A percentile compares a stretch with the other conserved stretches of the same genome.
Conservation (phyloP, 306 rosid genomes). For the Corylus heterophylla region DNA sequence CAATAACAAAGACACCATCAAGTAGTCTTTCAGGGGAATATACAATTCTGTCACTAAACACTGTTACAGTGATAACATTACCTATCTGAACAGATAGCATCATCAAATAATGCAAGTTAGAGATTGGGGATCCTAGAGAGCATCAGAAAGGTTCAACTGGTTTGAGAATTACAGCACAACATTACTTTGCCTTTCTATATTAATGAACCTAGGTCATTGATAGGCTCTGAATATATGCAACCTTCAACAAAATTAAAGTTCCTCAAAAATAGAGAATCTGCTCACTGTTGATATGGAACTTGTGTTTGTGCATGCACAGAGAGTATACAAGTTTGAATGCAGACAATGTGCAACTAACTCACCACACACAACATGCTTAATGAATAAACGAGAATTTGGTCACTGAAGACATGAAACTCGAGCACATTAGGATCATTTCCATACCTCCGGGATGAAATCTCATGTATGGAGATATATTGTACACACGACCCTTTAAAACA, state of each 20-base stretch:
- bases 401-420: constrained; percentile 13
- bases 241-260: not conserved
- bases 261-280: not conserved
- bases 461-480: constrained; percentile 85
- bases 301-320: not conserved
- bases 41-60: not conserved
- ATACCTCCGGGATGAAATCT: constrained; percentile 98
- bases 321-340: not conserved
- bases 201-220: not conserved
- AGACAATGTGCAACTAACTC: not conserved
- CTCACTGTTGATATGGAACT: not conserved
- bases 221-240: not conserved
- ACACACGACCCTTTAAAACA: constrained; percentile 87
- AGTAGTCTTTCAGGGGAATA: not conserved
- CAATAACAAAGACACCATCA: not conserved
- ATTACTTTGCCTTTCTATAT: not conserved
- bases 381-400: not conserved
- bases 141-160: not conserved
- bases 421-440: constrained; percentile 23
- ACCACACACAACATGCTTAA: not conserved
- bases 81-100: not conserved
- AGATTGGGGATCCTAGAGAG: not conserved
- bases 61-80: not conserved
- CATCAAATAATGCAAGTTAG: not conserved
- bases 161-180: not conserved